These are phyloP conservation scores for Ceratobasidium sp. DNA, from an alignment of 1,284 basidiomycete species.

Conservation along the genomic window DNA sequence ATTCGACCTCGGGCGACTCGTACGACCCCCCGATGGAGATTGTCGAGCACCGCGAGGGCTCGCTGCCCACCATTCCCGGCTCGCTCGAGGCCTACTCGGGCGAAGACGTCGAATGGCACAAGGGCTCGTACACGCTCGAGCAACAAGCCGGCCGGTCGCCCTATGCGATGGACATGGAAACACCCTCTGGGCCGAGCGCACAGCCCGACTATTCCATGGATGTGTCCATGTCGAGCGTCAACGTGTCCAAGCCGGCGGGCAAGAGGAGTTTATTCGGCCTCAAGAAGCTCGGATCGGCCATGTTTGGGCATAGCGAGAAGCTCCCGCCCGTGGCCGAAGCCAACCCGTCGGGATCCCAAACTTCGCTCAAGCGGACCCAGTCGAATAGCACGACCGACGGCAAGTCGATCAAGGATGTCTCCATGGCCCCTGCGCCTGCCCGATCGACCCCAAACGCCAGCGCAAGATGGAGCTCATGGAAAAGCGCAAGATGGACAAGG, in stretches of 20 bases:
- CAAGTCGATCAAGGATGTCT: constrained; percentile 56
- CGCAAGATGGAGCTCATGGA: constrained; percentile 69
- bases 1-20: not conserved
- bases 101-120: constrained; percentile 16
- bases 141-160: constrained; percentile 36
- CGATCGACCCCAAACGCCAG: constrained; percentile 30
- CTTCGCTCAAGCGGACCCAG: constrained; percentile 84
- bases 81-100: constrained; percentile 48
- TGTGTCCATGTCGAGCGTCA: constrained; percentile 16
- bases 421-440: constrained; percentile 26
- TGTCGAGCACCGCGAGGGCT: constrained; percentile 50
- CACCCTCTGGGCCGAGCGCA: not conserved
- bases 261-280: constrained; percentile 63
- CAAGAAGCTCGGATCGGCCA: constrained; percentile 65
- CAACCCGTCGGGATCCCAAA: constrained; percentile 59
- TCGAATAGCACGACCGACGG: constrained; percentile 76
- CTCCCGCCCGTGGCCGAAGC: constrained; percentile 77
- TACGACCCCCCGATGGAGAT: not conserved
- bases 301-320: constrained; percentile 81
- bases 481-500: constrained; percentile 89
- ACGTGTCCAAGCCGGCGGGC: constrained; percentile 37
- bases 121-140: constrained; percentile 10
- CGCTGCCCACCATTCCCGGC: constrained; percentile 51
- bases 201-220: constrained; percentile 21
- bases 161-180: constrained; percentile 18